Percentiles rank a stretch among this genome's conserved stretches.
Evolutionary conservation across 78 protist species (phyloP).

Genomic region (Isochrysis galbana): DNA sequence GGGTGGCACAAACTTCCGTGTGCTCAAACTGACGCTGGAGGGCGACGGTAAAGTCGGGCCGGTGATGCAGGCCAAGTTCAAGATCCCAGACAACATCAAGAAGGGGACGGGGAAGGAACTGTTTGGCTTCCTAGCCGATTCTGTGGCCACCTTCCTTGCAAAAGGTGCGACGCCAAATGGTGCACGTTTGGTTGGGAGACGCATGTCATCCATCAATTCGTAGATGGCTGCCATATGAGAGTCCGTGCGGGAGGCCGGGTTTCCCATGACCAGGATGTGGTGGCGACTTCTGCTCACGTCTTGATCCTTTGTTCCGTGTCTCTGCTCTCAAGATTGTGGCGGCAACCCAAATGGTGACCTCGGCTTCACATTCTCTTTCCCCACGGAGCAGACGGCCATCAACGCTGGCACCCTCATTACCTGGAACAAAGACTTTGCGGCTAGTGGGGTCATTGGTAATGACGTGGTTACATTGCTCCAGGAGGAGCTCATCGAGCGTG

Average conservation of each 20-base stretch:
- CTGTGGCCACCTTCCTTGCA: neutral
- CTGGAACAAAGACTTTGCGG: slow-evolving; percentile 55
- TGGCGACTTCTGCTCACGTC: too few species aligned
- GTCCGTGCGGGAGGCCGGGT: neutral
- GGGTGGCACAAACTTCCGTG: slow-evolving; percentile 66
- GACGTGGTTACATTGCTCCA: slow-evolving; percentile 50
- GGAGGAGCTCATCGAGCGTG: neutral
- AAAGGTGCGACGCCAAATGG: neutral
- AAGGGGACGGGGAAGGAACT: slow-evolving; percentile 18
- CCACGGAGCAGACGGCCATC: slow-evolving; percentile 36
- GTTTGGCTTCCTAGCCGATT: slow-evolving; percentile 49
- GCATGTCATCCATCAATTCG: neutral
- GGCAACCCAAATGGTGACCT: neutral
- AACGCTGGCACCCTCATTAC: slow-evolving; percentile 24
- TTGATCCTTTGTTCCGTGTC: too few species aligned
- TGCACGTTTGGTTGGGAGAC: neutral
- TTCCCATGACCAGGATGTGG: neutral
- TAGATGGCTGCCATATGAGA: neutral
- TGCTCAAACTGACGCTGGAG: slow-evolving; percentile 27
- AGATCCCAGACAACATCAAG: neutral
- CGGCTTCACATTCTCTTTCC: slow-evolving; percentile 68
- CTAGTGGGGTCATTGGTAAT: slow-evolving; percentile 1
- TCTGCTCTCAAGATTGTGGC: neutral
- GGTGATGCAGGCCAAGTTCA: neutral
- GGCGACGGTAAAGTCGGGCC: neutral